phyloP scores from a whole-genome alignment of 2,329 filamentous ascomycete genomes.

The Colletotrichum tamarilloi region DNA sequence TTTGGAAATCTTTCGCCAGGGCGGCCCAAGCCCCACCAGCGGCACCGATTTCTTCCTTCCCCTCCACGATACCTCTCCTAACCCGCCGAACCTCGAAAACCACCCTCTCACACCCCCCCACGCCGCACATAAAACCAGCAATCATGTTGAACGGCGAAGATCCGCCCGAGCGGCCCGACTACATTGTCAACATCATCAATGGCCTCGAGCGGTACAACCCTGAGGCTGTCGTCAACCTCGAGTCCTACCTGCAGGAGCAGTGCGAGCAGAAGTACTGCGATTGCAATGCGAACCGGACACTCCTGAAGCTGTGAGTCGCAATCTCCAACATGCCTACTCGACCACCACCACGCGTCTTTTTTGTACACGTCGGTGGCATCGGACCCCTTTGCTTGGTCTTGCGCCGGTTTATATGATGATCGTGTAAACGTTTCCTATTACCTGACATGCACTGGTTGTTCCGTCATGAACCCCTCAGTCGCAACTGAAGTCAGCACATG shows the following conservation, averaged over 20 bases:
- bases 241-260: slow-evolving; percentile 93
- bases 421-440: slow-evolving; percentile 98
- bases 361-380: not conserved
- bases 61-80: slow-evolving; percentile 51
- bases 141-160: slow-evolving; percentile 79
- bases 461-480: slow-evolving; percentile 63
- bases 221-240: slow-evolving; percentile 91
- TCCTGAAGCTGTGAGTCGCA: slow-evolving; percentile 91
- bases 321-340: not conserved
- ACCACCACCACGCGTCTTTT: not conserved
- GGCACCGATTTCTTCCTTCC: slow-evolving; percentile 42
- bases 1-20: slow-evolving; percentile 51
- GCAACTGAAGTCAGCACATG: slow-evolving; percentile 72
- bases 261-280: slow-evolving; percentile 96
- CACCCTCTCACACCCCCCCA: slow-evolving; percentile 38
- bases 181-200: slow-evolving; percentile 94
- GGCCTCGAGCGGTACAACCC: slow-evolving; percentile 99
- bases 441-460: slow-evolving; percentile 72
- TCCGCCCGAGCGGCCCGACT: slow-evolving; percentile 89
- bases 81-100: slow-evolving; percentile 38
- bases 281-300: slow-evolving; percentile 94
- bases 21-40: slow-evolving; percentile 30
- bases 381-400: slow-evolving; percentile 34
- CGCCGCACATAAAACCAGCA: slow-evolving; percentile 31
- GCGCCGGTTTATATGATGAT: slow-evolving; percentile 72